phyloP scores from a whole-genome alignment of 2,329 filamentous ascomycete species.

The Amauroascus verrucosus region DNA sequence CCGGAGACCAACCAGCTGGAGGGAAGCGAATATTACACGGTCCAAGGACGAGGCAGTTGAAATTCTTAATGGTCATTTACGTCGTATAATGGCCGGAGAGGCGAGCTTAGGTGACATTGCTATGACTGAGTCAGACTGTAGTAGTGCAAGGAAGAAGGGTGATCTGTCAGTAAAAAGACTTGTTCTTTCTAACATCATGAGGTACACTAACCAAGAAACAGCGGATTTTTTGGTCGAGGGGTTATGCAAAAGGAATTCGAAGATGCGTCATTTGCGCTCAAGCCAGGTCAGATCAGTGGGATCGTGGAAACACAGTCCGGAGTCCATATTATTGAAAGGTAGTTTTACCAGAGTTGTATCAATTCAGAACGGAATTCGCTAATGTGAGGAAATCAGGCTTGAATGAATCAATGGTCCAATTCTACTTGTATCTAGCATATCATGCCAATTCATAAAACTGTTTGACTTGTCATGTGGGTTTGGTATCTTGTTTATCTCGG shows the following conservation, averaged over 20 bases:
- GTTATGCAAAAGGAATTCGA: slow-evolving; percentile 99
- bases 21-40: slow-evolving; percentile 78
- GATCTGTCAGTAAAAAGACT: slow-evolving; percentile 54
- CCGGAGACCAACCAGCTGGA: slow-evolving; percentile 84
- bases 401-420: slow-evolving; percentile 6
- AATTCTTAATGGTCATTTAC: slow-evolving; percentile 66
- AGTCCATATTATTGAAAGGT: slow-evolving; percentile 93
- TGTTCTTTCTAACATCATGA: background rate
- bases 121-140: slow-evolving; percentile 84
- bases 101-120: slow-evolving; percentile 71
- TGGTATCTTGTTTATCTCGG: background rate
- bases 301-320: slow-evolving; percentile 89
- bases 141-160: slow-evolving; percentile 83
- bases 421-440: slow-evolving; percentile 3
- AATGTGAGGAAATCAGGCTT: slow-evolving; percentile 4
- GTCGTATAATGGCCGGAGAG: slow-evolving; percentile 61
- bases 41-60: slow-evolving; percentile 73
- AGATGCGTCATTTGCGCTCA: slow-evolving; percentile 82
- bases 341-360: slow-evolving; percentile 23
- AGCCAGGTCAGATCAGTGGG: slow-evolving; percentile 74
- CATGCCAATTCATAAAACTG: background rate
- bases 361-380: background rate
- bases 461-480: background rate
- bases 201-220: slow-evolving; percentile 23
- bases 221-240: slow-evolving; percentile 81